Evolutionary conservation across 192 early-diverging fungal genomes (phyloP).

Genomic region (Mortierella claussenii): DNA sequence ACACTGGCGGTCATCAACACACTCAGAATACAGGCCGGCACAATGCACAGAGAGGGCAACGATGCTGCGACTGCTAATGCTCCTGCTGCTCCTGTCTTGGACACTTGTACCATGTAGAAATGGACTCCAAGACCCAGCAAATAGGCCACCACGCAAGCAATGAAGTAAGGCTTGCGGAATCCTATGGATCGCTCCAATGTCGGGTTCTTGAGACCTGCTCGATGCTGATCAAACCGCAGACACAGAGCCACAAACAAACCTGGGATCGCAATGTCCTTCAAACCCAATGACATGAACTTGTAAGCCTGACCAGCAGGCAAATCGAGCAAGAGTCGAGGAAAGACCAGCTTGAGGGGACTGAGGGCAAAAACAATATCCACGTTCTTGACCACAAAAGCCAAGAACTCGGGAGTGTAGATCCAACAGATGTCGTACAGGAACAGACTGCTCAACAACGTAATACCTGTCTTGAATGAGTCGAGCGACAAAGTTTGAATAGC

Average conservation of each 20-base stretch:
- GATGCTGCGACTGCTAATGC: slow-evolving; percentile 62
- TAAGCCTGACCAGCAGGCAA: slow-evolving; percentile 57
- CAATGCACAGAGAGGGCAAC: slow-evolving; percentile 93
- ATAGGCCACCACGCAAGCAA: slow-evolving; percentile 76
- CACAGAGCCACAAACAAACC: slow-evolving; percentile 94
- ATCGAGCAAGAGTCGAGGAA: slow-evolving; percentile 75
- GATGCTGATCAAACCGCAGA: slow-evolving; percentile 87
- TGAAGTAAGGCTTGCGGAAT: slow-evolving; percentile 93
- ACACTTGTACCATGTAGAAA: slow-evolving; percentile 86
- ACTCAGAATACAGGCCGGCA: slow-evolving; percentile 92
- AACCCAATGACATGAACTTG: slow-evolving; percentile 86
- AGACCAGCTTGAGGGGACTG: slow-evolving; percentile 96
- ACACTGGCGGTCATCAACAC: slow-evolving; percentile 70
- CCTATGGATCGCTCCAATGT: slow-evolving; percentile 60
- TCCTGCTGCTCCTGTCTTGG: no score
- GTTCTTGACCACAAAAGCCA: slow-evolving; percentile 90
- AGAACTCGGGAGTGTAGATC: slow-evolving; percentile 93
- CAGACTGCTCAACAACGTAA: slow-evolving; percentile 84
- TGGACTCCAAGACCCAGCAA: slow-evolving; percentile 83
- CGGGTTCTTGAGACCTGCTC: slow-evolving; percentile 65
- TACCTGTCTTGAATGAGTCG: slow-evolving; percentile 94
- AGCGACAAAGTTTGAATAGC: slow-evolving; percentile 86
- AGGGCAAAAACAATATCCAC: slow-evolving; percentile 84
- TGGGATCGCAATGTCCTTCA: slow-evolving; percentile 96
- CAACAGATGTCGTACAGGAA: slow-evolving; percentile 95